Evolutionary conservation across 75 land plant genomes (phyloP).

Genomic region (Cryptomeria japonica): DNA sequence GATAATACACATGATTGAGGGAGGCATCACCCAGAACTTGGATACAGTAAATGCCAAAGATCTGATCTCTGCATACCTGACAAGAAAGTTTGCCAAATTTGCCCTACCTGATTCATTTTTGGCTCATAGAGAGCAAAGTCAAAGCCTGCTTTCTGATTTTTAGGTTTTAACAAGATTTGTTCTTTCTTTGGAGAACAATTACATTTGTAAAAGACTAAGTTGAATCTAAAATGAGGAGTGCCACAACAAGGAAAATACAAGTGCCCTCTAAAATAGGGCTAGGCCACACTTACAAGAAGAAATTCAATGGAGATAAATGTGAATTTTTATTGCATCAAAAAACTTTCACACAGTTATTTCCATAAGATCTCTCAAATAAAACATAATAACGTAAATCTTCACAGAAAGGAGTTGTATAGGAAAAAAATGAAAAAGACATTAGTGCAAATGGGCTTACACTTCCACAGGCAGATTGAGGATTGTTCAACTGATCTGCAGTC

Average conservation of each 20-base stretch:
- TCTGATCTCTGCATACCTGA: neutral
- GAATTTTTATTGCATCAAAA: too few species aligned
- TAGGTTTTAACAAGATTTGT: neutral
- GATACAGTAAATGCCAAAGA: neutral
- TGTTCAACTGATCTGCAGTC: constrained; percentile 63
- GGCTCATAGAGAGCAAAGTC: neutral
- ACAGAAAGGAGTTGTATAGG: neutral
- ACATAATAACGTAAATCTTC: neutral
- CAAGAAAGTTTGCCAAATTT: neutral
- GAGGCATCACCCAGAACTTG: neutral
- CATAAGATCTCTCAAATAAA: too few species aligned
- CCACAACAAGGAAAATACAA: neutral
- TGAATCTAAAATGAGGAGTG: neutral
- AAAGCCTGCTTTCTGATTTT: neutral
- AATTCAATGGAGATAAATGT: neutral
- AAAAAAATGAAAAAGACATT: neutral
- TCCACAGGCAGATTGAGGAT: constrained; percentile 96
- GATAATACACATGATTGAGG: neutral
- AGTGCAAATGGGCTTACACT: constrained; percentile 50
- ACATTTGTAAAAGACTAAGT: neutral
- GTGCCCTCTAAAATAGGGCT: neutral
- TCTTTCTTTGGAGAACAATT: neutral
- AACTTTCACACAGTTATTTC: too few species aligned
- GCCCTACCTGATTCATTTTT: neutral
- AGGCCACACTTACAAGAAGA: neutral